These are phyloP conservation scores for Grosmannia penicillata DNA, from an alignment of 2,329 filamentous ascomycete species.

Conservation along the genomic window DNA sequence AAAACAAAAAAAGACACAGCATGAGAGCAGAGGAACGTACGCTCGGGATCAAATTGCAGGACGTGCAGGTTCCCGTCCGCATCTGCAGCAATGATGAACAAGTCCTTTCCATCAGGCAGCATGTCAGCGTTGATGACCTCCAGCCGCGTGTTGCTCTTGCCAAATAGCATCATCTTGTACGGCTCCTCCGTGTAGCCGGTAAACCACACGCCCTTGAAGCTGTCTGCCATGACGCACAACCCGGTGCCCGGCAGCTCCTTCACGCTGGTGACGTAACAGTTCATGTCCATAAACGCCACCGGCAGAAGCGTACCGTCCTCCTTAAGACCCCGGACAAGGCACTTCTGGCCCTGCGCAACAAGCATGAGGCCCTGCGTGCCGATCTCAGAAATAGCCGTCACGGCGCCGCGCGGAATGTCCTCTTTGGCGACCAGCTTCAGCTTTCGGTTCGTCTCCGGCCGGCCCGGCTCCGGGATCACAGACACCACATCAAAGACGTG, in stretches of 20 bases:
- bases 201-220: constrained; percentile 90
- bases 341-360: constrained; percentile 88
- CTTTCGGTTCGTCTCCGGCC: constrained; percentile 71
- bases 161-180: constrained; percentile 86
- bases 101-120: constrained; percentile 66
- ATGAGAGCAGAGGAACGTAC: constrained; percentile 35
- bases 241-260: constrained; percentile 75
- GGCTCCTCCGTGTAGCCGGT: constrained; percentile 93
- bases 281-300: constrained; percentile 96
- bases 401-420: constrained; percentile 78
- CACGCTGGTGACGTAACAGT: constrained; percentile 76
- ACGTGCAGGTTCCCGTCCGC: constrained; percentile 77
- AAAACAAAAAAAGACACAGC: not conserved
- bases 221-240: constrained; percentile 76
- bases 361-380: constrained; percentile 80
- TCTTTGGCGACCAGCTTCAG: constrained; percentile 80
- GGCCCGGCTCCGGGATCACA: constrained; percentile 78
- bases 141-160: constrained; percentile 66
- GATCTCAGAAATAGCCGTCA: constrained; percentile 73
- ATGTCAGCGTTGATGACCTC: constrained; percentile 77
- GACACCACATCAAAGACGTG: constrained; percentile 86
- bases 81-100: constrained; percentile 74
- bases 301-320: constrained; percentile 87
- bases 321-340: constrained; percentile 89
- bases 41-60: constrained; percentile 87